A percentile compares a stretch with the other conserved stretches of the same genome.
phyloP scores from a whole-genome alignment of 2,329 filamentous ascomycete species.

The Xylariaceae sp. region DNA sequence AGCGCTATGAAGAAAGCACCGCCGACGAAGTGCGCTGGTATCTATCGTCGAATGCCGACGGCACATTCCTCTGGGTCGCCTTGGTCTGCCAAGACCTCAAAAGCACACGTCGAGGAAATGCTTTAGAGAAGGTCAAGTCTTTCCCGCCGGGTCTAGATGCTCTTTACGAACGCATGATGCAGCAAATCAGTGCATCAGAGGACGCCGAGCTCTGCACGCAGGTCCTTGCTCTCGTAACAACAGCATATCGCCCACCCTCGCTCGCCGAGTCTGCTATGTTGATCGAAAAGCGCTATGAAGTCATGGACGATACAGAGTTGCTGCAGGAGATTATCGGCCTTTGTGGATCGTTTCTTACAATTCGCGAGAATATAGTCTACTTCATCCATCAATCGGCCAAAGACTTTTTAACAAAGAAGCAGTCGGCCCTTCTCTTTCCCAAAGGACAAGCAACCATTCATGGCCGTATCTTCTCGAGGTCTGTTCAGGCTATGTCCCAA shows the following conservation, averaged over 20 bases:
- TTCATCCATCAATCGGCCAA: slow-evolving; percentile 43
- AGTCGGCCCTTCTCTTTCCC: slow-evolving; percentile 28
- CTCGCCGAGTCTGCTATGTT: slow-evolving; percentile 33
- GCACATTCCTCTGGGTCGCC: slow-evolving; percentile 44
- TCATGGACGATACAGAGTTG: neutral
- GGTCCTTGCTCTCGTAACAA: slow-evolving; percentile 31
- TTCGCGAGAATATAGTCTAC: slow-evolving; percentile 28
- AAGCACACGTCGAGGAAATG: slow-evolving; percentile 10
- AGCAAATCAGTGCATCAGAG: slow-evolving; percentile 26
- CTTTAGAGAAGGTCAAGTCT: neutral
- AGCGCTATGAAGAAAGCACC: neutral
- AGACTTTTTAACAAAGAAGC: slow-evolving; percentile 33
- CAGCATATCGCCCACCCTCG: slow-evolving; percentile 35
- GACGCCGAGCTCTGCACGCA: slow-evolving; percentile 30
- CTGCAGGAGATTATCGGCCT: slow-evolving; percentile 28
- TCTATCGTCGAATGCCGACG: slow-evolving; percentile 28
- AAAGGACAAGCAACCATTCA: slow-evolving; percentile 26
- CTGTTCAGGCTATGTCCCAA: slow-evolving; percentile 28
- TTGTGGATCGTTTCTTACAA: slow-evolving; percentile 40
- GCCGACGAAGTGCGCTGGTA: neutral
- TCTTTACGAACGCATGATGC: slow-evolving; percentile 38
- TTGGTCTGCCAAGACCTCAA: slow-evolving; percentile 35
- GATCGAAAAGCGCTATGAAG: neutral
- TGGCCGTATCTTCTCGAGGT: slow-evolving; percentile 31
- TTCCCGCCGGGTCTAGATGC: slow-evolving; percentile 34